Conservation (phyloP, 305 asterid species). For the Rubia tinctorum region DNA sequence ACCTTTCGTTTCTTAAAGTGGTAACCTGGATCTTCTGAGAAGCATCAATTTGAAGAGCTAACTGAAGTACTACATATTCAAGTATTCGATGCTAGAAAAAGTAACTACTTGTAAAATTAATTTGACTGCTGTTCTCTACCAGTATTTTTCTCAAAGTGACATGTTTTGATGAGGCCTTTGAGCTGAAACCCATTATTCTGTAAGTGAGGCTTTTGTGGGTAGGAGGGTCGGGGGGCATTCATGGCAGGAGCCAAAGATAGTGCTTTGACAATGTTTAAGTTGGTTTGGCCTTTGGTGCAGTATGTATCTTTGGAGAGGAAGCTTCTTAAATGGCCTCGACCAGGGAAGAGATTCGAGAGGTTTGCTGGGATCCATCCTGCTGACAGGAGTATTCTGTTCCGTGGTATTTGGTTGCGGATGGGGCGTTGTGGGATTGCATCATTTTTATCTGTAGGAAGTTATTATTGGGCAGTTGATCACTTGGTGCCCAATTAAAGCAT, state of each 20-base stretch:
- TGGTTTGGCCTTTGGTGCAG: constrained; percentile 41
- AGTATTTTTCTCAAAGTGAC: neutral
- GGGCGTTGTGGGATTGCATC: constrained; percentile 87
- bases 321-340: constrained; percentile 68
- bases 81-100: neutral
- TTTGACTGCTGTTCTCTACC: neutral
- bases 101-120: neutral
- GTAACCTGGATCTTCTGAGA: neutral
- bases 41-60: neutral
- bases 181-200: neutral
- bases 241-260: neutral
- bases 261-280: constrained; percentile 11
- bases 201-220: neutral
- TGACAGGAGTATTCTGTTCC: constrained; percentile 66
- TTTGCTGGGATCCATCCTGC: constrained; percentile 84
- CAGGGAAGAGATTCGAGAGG: constrained; percentile 86
- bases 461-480: constrained; percentile 53
- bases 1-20: neutral
- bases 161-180: neutral
- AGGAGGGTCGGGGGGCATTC: neutral
- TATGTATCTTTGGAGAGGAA: constrained; percentile 77
- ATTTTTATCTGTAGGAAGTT: constrained; percentile 69
- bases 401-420: constrained; percentile 77
- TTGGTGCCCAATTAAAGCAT: constrained; percentile 26
- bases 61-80: neutral